phyloP scores from a whole-genome alignment of 495 filamentous ascomycete species.

The Tuber magnatum region DNA sequence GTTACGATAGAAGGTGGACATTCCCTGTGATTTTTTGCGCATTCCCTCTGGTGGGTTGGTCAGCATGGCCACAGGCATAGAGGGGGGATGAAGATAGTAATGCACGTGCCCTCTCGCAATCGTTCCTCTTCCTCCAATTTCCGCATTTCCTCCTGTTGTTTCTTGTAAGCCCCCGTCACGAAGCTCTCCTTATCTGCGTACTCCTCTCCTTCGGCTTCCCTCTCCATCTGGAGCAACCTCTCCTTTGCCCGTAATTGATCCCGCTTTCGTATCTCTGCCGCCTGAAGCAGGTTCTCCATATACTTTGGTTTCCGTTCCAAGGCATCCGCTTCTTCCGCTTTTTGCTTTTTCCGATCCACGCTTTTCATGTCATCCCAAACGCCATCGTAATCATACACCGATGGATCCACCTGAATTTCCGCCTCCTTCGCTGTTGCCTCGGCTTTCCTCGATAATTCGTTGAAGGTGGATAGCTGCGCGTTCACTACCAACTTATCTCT shows the following conservation, averaged over 20 bases:
- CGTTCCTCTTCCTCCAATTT: conserved; percentile 76
- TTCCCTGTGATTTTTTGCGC: conserved; percentile 59
- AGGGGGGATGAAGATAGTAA: conserved; percentile 48
- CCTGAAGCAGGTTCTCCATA: conserved; percentile 70
- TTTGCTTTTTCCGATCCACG: conserved; percentile 41
- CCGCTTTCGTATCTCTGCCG: conserved; percentile 79
- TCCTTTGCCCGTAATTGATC: conserved; percentile 84
- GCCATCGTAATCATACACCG: conserved; percentile 70
- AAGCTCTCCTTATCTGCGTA: conserved; percentile 95
- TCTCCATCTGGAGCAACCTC: conserved; percentile 74
- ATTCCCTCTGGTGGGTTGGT: conserved; percentile 14
- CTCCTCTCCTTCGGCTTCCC: conserved; percentile 88
- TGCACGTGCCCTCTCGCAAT: conserved; percentile 55
- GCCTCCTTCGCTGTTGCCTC: conserved; percentile 50
- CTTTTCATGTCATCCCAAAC: conserved; percentile 58
- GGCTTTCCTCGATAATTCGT: conserved; percentile 47
- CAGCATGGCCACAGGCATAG: neutral
- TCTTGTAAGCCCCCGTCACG: conserved; percentile 90
- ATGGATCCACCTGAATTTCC: conserved; percentile 56
- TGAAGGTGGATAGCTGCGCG: conserved; percentile 33
- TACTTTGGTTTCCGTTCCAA: conserved; percentile 63
- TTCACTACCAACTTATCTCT: conserved; percentile 29
- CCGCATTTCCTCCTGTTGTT: conserved; percentile 77
- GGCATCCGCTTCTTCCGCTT: conserved; percentile 41
- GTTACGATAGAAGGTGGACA: conserved; percentile 80